Base-by-base conservation (phyloP, 495 filamentous ascomycete species). In the Penicillium pulvis region DNA sequence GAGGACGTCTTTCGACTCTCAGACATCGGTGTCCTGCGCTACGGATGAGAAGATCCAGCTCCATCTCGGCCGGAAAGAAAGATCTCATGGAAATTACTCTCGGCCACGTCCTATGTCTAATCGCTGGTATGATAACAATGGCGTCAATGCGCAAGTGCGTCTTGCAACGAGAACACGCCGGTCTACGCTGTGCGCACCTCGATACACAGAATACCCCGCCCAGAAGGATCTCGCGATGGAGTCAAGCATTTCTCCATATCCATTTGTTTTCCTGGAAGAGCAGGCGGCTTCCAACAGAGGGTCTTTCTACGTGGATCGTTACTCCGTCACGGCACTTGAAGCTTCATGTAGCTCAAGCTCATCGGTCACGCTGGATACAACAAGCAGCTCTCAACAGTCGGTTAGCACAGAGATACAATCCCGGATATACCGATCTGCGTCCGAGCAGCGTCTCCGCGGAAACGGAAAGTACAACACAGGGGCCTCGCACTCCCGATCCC, bases 1-100 rank as follows among this genome's bases (percentile, higher is more conserved):
- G 9, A 58, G 67, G 31, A 60, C 39, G 5, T 75, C 71, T 1
- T 51, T 70, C 14, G 72, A 68, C 39, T 75, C 73, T 28, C 69
- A 73, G 30, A 39, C 60, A 4, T 73, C 69, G 1, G 41, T 45
- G 5, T 68, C 62, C 20, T 16, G 24, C 10, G 16, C 20, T 31
- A 55, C 5, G 4, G 48, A 43, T 4, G 61, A 63, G 23, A 24
- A 44, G 5, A 36, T 63, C 26, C 61, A 64, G 31, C 67, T 58
- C n/a, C 67, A 69, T 19, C 36, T 55, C 19, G 71, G 60, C 49
- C 61, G 73, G n/a, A 65, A 63, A 63, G 20, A 39, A 41, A 14
- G 51, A 48, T n/a, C 17, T 54, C 9, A 4, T 2, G 59, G 60
- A 19, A 65, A 63, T 36, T 65, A 57, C 55, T 63, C 59, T 20